These are phyloP conservation scores for Oenanthe javanica DNA, from an alignment of 140 eudicot species.

Conservation along the genomic window DNA sequence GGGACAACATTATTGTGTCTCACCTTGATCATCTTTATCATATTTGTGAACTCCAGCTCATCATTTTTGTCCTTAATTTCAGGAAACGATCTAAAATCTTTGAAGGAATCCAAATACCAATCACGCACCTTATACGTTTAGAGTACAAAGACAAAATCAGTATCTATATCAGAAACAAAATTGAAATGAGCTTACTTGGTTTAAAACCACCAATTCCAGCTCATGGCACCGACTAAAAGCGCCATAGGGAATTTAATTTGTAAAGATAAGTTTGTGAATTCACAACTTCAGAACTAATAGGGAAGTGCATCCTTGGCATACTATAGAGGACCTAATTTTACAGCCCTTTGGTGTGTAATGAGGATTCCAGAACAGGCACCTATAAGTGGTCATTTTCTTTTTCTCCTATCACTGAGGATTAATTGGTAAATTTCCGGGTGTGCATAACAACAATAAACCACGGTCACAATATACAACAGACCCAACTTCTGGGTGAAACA, in stretches of 20 bases:
- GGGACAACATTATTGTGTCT: slow-evolving; percentile 97
- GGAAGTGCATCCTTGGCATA: neutral
- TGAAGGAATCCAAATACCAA: slow-evolving; percentile 98
- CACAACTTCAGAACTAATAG: neutral
- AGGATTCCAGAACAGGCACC: neutral
- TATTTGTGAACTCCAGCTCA: slow-evolving; percentile 68
- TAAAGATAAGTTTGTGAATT: neutral
- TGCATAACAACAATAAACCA: neutral
- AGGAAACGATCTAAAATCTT: slow-evolving; percentile 80
- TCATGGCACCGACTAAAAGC: neutral
- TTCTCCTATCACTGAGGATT: neutral
- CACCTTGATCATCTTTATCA: slow-evolving; percentile 85
- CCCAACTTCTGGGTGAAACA: too few species aligned
- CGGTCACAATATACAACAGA: neutral
- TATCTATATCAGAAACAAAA: neutral
- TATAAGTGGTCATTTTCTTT: neutral
- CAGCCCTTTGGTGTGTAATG: neutral
- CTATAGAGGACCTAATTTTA: neutral
- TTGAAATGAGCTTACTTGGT: neutral
- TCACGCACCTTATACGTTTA: slow-evolving; percentile 62
- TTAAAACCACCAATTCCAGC: neutral
- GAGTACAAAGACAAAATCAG: slow-evolving; percentile 5
- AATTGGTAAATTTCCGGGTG: neutral
- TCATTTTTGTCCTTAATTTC: slow-evolving; percentile 62
- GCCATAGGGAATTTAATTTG: neutral